Conservation (phyloP, 768 basidiomycete genomes). For the Rhizopogon sp. region DNA sequence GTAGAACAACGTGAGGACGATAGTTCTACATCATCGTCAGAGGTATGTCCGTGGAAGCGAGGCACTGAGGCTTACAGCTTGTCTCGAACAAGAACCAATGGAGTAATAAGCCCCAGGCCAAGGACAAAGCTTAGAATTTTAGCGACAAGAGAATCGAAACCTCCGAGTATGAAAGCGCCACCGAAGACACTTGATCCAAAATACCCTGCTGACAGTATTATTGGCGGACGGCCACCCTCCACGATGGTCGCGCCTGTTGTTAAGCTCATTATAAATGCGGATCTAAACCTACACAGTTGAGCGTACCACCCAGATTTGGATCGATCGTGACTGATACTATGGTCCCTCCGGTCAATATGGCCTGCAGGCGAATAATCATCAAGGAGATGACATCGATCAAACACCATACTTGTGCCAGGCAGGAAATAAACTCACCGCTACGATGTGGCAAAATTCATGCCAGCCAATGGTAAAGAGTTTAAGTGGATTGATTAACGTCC, state of each 20-base stretch:
- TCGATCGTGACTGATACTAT: constrained; percentile 81
- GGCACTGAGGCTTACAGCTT: constrained; percentile 61
- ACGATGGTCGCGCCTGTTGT: constrained; percentile 41
- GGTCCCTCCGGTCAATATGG: constrained; percentile 73
- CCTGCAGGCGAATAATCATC: constrained; percentile 34
- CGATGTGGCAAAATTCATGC: constrained; percentile 85
- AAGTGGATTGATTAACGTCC: constrained; percentile 76
- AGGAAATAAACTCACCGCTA: constrained; percentile 46
- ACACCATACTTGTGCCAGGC: constrained; percentile 5
- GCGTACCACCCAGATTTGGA: constrained; percentile 64
- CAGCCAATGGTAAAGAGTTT: constrained; percentile 86
- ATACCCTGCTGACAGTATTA: constrained; percentile 78
- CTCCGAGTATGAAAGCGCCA: constrained; percentile 76
- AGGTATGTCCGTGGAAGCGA: background rate
- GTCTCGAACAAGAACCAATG: constrained; percentile 81
- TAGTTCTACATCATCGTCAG: constrained; percentile 54
- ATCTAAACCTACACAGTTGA: constrained; percentile 32
- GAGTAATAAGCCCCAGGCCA: constrained; percentile 81
- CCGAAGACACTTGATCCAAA: constrained; percentile 79
- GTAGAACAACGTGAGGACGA: constrained; percentile 73
- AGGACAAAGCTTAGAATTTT: constrained; percentile 92
- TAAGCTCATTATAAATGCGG: background rate
- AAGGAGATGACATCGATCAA: background rate
- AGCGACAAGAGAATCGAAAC: constrained; percentile 85
- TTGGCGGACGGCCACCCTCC: constrained; percentile 67